Evolutionary conservation across 225 moss, liverwort and hornwort species (phyloP).

Genomic region (Neckera pumila): DNA sequence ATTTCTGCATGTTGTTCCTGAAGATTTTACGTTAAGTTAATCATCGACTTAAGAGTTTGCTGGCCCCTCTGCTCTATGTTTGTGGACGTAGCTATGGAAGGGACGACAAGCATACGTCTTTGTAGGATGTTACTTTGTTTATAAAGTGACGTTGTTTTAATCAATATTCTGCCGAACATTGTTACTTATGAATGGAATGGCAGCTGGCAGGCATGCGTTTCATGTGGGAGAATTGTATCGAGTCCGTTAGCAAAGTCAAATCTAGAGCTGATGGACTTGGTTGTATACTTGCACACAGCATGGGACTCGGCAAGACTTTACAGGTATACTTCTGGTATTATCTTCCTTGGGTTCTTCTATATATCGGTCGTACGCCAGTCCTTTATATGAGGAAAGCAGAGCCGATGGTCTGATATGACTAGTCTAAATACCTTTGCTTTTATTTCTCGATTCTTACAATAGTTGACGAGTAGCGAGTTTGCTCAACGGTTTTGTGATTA

Average conservation of each 20-base stretch:
- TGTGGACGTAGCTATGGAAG: not conserved
- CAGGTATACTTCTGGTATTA: conserved; percentile 39
- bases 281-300: conserved; percentile 96
- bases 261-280: conserved; percentile 62
- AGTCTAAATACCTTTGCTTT: not conserved
- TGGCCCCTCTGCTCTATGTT: not conserved
- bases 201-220: conserved; percentile 92
- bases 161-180: not conserved
- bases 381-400: not conserved
- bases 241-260: conserved; percentile 68
- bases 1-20: not conserved
- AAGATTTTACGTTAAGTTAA: not conserved
- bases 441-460: not conserved
- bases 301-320: conserved; percentile 99
- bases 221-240: conserved; percentile 97
- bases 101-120: not conserved
- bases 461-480: not conserved
- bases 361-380: not conserved
- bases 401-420: not conserved
- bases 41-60: not conserved
- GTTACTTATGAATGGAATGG: conserved; percentile 19
- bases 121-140: not conserved
- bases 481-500: not conserved
- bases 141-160: not conserved
- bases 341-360: not conserved